Percentiles rank a stretch among this genome's conserved stretches.
These are phyloP conservation scores for Paecilomyces sp. DNA, from an alignment of 2,329 filamentous ascomycete species.

Conservation along the genomic window DNA sequence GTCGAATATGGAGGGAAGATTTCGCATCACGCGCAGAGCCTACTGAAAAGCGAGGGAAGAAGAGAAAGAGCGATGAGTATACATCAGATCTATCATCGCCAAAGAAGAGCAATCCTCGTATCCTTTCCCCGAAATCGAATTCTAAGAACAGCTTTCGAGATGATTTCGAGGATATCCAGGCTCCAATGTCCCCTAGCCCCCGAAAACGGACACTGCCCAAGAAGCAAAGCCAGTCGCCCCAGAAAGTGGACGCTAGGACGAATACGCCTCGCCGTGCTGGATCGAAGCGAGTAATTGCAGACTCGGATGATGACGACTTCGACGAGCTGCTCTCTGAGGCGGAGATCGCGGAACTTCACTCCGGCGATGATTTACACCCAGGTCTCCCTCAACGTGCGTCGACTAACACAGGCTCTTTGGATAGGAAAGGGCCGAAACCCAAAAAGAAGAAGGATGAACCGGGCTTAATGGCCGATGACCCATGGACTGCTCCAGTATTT, in stretches of 20 bases:
- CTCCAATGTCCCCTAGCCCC: background rate
- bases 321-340: slow-evolving; percentile 16
- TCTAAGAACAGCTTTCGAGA: background rate
- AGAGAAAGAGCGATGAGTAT: slow-evolving; percentile 44
- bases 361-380: slow-evolving; percentile 21
- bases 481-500: background rate
- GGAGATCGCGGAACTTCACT: slow-evolving; percentile 14
- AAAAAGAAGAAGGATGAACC: background rate
- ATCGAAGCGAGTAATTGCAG: slow-evolving; percentile 19
- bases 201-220: background rate
- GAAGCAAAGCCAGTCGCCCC: slow-evolving; percentile 2
- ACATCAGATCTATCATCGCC: slow-evolving; percentile 29
- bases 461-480: background rate
- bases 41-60: slow-evolving; percentile 34
- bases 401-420: background rate
- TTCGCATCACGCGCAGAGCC: slow-evolving; percentile 31
- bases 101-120: slow-evolving; percentile 17
- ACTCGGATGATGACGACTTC: slow-evolving; percentile 23
- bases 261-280: slow-evolving; percentile 3
- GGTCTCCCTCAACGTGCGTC: slow-evolving; percentile 14
- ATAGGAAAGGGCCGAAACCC: background rate
- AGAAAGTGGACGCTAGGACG: slow-evolving; percentile 1
- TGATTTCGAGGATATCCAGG: background rate
- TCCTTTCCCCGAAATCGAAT: slow-evolving; percentile 12
- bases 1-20: slow-evolving; percentile 38